Base-by-base conservation (phyloP, 331 rosid species). In the Acacia pycnantha region DNA sequence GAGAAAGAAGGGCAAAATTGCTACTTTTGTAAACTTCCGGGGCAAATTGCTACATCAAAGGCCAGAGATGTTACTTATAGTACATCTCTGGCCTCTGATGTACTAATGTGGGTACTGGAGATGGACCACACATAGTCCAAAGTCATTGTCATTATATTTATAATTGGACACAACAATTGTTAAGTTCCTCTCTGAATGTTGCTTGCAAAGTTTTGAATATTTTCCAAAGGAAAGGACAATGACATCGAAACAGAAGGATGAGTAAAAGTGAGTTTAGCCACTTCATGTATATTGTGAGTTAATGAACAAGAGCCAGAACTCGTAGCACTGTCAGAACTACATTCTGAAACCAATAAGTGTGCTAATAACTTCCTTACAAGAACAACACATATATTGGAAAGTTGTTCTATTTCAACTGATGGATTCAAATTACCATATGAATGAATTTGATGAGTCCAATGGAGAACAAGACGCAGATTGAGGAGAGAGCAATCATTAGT, bases 361-460 rank as follows among this genome's bases (percentile, higher is more conserved):
- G 62, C 82, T 69, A 92, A 78, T 43, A 93, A 79, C n/a, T 73
- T 84, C 82, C 78, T 77, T 40, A 88, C 82, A 40, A 93, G 90
- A 80, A 37, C 72, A 82, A 91, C 84, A 87, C 94, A 95, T 9
- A 90, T 78, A 85, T 88, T 83, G 41, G 83, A 82, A 82, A 86
- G 92, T 70, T 88, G 88, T 67, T 85, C 84, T 16, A 86, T 79
- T 69, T 88, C 83, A 54, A 83, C 83, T 79, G 75, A 47, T 41
- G 91, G 91, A 35, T 87, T 81, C 77, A 70, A 73, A 78, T 81
- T 67, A 35, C 81, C 85, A 81, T 88, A 87, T 78, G 86, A 75
- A 41, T 83, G 89, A 83, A 91, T 87, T 83, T 82, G 90, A 81
- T 83, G 83, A 81, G 84, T 81, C 97, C 99, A 95, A 81, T 90